Percentiles rank a stretch among this genome's conserved stretches.
Conservation (phyloP, 768 basidiomycete species). For the Rubroboletus satanas region DNA sequence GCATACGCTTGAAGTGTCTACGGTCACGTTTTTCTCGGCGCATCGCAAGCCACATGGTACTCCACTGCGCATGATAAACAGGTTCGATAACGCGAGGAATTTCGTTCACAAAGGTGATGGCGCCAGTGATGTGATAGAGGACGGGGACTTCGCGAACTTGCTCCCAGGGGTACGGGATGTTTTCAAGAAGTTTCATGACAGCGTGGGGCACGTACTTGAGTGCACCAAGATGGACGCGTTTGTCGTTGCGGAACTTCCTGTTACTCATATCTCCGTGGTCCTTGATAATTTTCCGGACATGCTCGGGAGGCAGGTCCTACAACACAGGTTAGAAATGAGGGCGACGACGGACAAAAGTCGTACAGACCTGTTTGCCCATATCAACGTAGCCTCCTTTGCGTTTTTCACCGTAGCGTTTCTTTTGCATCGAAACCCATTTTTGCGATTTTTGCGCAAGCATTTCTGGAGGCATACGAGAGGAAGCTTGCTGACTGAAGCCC, state of each 20-base stretch:
- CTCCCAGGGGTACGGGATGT: slow-evolving; percentile 97
- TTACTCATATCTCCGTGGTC: slow-evolving; percentile 99
- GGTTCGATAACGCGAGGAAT: slow-evolving; percentile 96
- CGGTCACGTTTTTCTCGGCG: slow-evolving; percentile 97
- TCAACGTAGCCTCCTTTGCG: slow-evolving; percentile 85
- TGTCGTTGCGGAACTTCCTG: slow-evolving; percentile 98
- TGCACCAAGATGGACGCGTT: slow-evolving; percentile 97
- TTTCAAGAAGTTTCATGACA: slow-evolving; percentile 98
- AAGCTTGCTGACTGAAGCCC: slow-evolving; percentile 29
- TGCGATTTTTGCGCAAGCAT: slow-evolving; percentile 87
- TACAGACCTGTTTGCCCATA: slow-evolving; percentile 84
- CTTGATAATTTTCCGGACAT: slow-evolving; percentile 98
- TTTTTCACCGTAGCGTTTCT: slow-evolving; percentile 88
- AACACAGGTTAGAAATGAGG: slow-evolving; percentile 5
- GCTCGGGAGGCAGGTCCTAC: slow-evolving; percentile 93
- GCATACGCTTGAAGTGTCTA: slow-evolving; percentile 99
- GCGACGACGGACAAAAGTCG: background rate
- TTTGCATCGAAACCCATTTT: slow-evolving; percentile 96
- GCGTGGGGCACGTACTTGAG: slow-evolving; percentile 99
- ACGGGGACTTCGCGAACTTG: slow-evolving; percentile 99
- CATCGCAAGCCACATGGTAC: slow-evolving; percentile 99
- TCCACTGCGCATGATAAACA: slow-evolving; percentile 98
- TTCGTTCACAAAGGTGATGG: slow-evolving; percentile 99
- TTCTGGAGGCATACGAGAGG: slow-evolving; percentile 53
- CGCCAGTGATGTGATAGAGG: slow-evolving; percentile 97